phyloP scores from a whole-genome alignment of 2,329 filamentous ascomycete genomes.

The Trichoderma endophyticum region DNA sequence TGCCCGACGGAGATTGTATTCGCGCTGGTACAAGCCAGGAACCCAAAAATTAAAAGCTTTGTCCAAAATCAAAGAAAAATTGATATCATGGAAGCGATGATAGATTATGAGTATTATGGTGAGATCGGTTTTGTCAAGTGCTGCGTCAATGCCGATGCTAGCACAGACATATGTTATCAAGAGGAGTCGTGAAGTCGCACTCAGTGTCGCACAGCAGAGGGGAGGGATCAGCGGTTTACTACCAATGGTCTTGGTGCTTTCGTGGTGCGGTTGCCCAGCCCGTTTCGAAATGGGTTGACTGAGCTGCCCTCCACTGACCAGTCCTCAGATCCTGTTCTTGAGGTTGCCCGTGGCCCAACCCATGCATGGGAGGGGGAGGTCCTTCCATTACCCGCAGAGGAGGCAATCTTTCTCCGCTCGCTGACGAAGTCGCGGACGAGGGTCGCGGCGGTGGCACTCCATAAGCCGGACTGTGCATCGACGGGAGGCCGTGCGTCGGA shows the following conservation, averaged over 20 bases:
- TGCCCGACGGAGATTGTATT: slow-evolving; percentile 23
- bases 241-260: slow-evolving; percentile 25
- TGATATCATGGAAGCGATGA: not conserved
- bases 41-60: slow-evolving; percentile 12
- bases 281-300: slow-evolving; percentile 33
- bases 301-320: slow-evolving; percentile 36
- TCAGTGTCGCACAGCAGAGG: not conserved
- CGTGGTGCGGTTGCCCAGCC: slow-evolving; percentile 37
- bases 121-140: not conserved
- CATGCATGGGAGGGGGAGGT: slow-evolving; percentile 23
- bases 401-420: slow-evolving; percentile 44
- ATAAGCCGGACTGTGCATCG: slow-evolving; percentile 40
- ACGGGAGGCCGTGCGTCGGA: slow-evolving; percentile 39
- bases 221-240: not conserved
- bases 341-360: slow-evolving; percentile 26
- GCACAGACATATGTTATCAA: not conserved
- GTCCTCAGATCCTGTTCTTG: slow-evolving; percentile 37
- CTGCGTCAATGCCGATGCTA: not conserved
- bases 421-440: slow-evolving; percentile 37
- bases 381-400: slow-evolving; percentile 47
- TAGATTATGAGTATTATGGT: not conserved
- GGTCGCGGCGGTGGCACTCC: slow-evolving; percentile 36
- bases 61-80: slow-evolving; percentile 8
- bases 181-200: not conserved
- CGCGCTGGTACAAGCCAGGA: slow-evolving; percentile 16